These are phyloP conservation scores for Scedosporium dehoogii DNA, from an alignment of 2,329 filamentous ascomycete species.

Conservation along the genomic window DNA sequence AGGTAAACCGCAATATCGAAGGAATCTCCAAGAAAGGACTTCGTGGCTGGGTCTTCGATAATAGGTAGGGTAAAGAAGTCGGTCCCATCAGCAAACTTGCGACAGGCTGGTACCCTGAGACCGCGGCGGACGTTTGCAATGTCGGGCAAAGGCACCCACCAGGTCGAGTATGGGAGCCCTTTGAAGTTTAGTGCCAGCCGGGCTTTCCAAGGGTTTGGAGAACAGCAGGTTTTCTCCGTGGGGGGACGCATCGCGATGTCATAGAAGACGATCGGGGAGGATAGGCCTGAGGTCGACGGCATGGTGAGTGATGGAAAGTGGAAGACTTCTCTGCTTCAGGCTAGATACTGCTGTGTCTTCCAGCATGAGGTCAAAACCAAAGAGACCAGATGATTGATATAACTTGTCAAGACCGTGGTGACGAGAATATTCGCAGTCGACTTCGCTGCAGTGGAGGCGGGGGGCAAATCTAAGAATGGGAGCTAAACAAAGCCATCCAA, in stretches of 20 bases:
- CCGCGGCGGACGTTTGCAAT: constrained; percentile 35
- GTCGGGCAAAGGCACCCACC: constrained; percentile 43
- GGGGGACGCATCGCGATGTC: constrained; percentile 29
- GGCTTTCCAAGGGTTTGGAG: constrained; percentile 23
- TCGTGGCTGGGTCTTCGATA: constrained; percentile 33
- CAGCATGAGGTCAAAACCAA: no score
- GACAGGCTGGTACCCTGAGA: constrained; percentile 36
- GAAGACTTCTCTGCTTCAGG: not conserved
- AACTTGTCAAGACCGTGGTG: no score
- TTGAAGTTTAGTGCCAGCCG: constrained; percentile 33
- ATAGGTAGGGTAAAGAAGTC: constrained; percentile 54
- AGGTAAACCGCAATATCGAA: constrained; percentile 57
- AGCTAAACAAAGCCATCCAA: no score
- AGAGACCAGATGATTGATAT: no score
- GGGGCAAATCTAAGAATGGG: no score
- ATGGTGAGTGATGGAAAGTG: constrained; percentile 5
- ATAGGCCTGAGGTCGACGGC: constrained; percentile 2
- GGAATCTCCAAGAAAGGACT: constrained; percentile 43
- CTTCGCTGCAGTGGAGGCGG: no score
- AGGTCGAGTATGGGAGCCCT: constrained; percentile 20
- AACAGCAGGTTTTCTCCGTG: constrained; percentile 6
- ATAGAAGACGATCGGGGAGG: constrained; percentile 24
- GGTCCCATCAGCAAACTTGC: constrained; percentile 44
- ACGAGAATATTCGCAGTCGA: no score
- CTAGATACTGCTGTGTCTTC: not conserved